Evolutionary conservation across 768 basidiomycete genomes (phyloP).

Genomic region (Boletales sp.): DNA sequence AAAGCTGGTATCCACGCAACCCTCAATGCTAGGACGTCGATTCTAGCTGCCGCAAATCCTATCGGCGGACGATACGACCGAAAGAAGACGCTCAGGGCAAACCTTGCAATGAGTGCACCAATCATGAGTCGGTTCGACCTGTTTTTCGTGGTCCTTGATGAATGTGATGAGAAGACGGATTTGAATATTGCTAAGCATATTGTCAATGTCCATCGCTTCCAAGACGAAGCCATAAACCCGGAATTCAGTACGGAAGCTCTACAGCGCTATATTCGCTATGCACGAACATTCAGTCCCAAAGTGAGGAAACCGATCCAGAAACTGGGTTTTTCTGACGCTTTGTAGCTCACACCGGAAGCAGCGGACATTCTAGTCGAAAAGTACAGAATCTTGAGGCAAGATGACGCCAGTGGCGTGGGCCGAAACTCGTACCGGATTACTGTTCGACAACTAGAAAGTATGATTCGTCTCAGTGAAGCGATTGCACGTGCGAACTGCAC

Average conservation of each 20-base stretch:
- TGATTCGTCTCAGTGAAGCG: conserved; percentile 97
- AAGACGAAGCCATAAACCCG: conserved; percentile 90
- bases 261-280: conserved; percentile 96
- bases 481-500: conserved; percentile 97
- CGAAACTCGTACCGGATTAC: conserved; percentile 96
- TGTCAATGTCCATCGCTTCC: conserved; percentile 94
- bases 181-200: conserved; percentile 94
- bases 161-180: conserved; percentile 91
- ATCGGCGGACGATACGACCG: conserved; percentile 96
- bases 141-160: conserved; percentile 97
- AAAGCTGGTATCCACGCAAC: conserved; percentile 99
- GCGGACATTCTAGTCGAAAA: conserved; percentile 93
- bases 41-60: conserved; percentile 97
- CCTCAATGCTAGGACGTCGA: conserved; percentile 94
- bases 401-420: conserved; percentile 85
- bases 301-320: conserved; percentile 34
- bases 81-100: conserved; percentile 86
- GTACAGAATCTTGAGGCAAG: conserved; percentile 87
- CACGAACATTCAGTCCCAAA: conserved; percentile 96
- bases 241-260: conserved; percentile 97
- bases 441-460: conserved; percentile 95
- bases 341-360: conserved; percentile 87
- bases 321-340: conserved; percentile 5
- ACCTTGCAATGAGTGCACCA: conserved; percentile 96
- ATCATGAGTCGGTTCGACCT: conserved; percentile 99